phyloP scores from a whole-genome alignment of 2,329 filamentous ascomycete species.

The Spiromastix sp. region DNA sequence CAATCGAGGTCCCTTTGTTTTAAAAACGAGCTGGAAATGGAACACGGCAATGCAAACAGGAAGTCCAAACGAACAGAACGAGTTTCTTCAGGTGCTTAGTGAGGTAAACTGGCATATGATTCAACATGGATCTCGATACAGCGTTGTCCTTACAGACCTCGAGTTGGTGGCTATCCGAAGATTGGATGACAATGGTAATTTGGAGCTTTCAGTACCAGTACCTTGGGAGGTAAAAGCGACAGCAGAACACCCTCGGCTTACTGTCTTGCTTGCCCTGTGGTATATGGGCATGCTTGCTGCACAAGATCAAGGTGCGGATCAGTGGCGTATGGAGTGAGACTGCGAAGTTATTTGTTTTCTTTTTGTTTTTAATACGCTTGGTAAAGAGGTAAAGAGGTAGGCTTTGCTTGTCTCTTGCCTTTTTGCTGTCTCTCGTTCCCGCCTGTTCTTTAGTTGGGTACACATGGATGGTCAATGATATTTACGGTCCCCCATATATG shows the following conservation, averaged over 20 bases:
- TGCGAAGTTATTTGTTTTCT: too few species aligned
- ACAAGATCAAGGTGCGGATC: constrained; percentile 4
- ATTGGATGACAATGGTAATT: constrained; percentile 9
- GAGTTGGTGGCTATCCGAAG: constrained; percentile 14
- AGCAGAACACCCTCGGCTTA: constrained; percentile 7
- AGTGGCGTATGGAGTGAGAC: neutral
- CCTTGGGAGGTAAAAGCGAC: constrained; percentile 4
- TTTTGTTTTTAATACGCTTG: too few species aligned
- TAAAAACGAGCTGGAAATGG: constrained; percentile 4
- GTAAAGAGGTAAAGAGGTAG: too few species aligned
- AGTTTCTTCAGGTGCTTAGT: constrained; percentile 2
- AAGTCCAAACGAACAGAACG: neutral
- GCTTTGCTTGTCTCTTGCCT: too few species aligned
- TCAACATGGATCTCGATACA: constrained; percentile 2
- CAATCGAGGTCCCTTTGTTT: constrained; percentile 1
- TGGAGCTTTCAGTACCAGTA: constrained; percentile 10
- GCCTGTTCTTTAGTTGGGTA: too few species aligned
- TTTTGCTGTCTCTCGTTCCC: too few species aligned
- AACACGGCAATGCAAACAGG: neutral
- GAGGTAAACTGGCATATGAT: constrained; percentile 3
- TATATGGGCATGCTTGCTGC: constrained; percentile 16
- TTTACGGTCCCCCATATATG: too few species aligned
- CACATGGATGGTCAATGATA: too few species aligned
- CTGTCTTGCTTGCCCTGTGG: constrained; percentile 13
- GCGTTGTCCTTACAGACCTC: constrained; percentile 1